Evolutionary conservation across 108 stramenopile genomes (phyloP).

Genomic region (Pseudonitzschia multiseries): DNA sequence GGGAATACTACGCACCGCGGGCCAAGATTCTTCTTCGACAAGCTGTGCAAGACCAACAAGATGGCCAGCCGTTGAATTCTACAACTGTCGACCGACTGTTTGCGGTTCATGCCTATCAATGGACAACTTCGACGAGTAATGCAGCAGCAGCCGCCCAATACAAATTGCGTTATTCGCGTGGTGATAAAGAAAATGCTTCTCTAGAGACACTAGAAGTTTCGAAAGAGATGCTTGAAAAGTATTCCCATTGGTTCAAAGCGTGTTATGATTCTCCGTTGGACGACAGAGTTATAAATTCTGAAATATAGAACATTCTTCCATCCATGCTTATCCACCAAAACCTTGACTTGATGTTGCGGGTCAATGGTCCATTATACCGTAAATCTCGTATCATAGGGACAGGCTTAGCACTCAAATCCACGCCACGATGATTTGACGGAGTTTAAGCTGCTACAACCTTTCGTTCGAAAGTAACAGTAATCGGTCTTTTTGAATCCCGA

Average conservation of each 20-base stretch:
- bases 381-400: too few relatives aligned
- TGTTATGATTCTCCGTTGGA: background rate
- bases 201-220: background rate
- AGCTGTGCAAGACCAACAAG: constrained; percentile 30
- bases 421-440: too few relatives aligned
- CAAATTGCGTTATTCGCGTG: background rate
- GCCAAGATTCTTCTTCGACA: constrained; percentile 18
- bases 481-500: background rate
- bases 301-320: too few relatives aligned
- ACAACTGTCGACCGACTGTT: constrained; percentile 20
- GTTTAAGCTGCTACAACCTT: background rate
- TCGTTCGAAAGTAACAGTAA: background rate
- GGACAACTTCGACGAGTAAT: constrained; percentile 21
- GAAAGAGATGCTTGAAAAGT: constrained; percentile 11
- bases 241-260: background rate
- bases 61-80: constrained; percentile 27
- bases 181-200: background rate
- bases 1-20: constrained; percentile 34
- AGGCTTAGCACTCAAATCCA: too few relatives aligned
- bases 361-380: too few relatives aligned
- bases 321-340: too few relatives aligned
- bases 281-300: too few relatives aligned
- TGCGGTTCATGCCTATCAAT: constrained; percentile 35
- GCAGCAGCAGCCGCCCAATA: background rate
- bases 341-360: too few relatives aligned